Evolutionary conservation across 31 red algal genomes (phyloP).

Genomic region (Odonthalia washingtoniensis): DNA sequence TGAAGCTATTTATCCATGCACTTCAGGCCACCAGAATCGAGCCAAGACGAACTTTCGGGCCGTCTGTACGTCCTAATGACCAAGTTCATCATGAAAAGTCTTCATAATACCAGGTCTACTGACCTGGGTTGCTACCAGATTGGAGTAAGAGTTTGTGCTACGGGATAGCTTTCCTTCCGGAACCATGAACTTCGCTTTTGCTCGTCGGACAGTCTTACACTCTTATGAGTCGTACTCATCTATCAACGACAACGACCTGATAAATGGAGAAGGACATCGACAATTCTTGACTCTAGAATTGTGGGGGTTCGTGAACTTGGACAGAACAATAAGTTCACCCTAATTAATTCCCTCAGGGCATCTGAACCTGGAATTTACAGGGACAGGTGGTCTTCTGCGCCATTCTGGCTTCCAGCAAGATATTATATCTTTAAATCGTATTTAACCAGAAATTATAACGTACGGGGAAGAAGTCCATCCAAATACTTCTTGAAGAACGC

Average conservation of each 20-base stretch:
- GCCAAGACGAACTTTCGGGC: too few relatives aligned
- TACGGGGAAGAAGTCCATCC: background rate
- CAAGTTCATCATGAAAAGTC: background rate
- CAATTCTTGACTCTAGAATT: background rate
- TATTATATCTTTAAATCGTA: constrained; percentile 4
- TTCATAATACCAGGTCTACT: background rate
- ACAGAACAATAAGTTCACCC: background rate
- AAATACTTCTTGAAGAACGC: constrained; percentile 24
- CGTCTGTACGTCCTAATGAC: too few relatives aligned
- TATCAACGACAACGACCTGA: background rate
- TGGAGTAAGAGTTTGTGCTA: background rate
- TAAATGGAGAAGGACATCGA: background rate
- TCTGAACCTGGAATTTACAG: background rate
- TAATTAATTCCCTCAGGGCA: background rate
- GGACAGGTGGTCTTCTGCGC: background rate
- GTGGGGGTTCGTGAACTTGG: background rate
- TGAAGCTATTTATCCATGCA: background rate
- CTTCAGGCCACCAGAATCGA: too few relatives aligned
- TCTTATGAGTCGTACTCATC: background rate
- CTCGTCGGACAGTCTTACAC: too few relatives aligned
- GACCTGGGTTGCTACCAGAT: too few relatives aligned
- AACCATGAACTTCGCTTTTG: background rate
- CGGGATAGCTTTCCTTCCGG: background rate
- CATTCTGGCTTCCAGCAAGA: background rate
- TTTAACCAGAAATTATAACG: constrained; percentile 4